Conservation (phyloP, 2,329 filamentous ascomycete genomes). For the Coniochaeta sp. region DNA sequence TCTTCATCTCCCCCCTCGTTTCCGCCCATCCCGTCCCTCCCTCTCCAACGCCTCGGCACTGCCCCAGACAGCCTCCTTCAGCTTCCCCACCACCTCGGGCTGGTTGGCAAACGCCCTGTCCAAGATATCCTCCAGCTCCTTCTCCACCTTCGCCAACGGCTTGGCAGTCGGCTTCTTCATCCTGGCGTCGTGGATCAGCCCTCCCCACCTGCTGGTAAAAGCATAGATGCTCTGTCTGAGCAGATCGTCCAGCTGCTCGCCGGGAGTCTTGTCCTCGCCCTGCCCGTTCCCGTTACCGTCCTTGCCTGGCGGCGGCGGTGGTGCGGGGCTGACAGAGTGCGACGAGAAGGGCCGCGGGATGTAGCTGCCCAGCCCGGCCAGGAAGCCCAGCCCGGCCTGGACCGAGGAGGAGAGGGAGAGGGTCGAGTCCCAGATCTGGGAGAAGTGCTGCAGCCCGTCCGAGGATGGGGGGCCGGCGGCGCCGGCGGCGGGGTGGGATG, state of each 20-base stretch:
- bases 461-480: conserved; percentile 20
- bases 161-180: conserved; percentile 38
- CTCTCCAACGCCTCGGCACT: conserved; percentile 26
- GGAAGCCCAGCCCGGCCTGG: conserved; percentile 45
- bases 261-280: conserved; percentile 42
- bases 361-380: conserved; percentile 41
- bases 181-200: conserved; percentile 39
- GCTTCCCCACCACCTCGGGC: conserved; percentile 49
- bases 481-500: conserved; percentile 24
- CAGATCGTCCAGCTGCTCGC: conserved; percentile 57
- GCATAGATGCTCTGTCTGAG: conserved; percentile 54
- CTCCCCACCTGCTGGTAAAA: conserved; percentile 54
- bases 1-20: too few relatives aligned
- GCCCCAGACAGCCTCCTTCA: conserved; percentile 54
- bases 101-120: conserved; percentile 50
- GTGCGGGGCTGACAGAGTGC: conserved; percentile 7
- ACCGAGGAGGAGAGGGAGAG: conserved; percentile 28
- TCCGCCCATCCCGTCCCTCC: not conserved
- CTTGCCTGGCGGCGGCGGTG: conserved; percentile 9
- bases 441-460: conserved; percentile 51
- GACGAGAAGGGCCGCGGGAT: conserved; percentile 35
- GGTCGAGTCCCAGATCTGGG: conserved; percentile 53
- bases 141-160: conserved; percentile 44
- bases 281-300: conserved; percentile 11
- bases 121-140: conserved; percentile 49